phyloP scores from a whole-genome alignment of 495 filamentous ascomycete species.

The Choiromyces venosus region DNA sequence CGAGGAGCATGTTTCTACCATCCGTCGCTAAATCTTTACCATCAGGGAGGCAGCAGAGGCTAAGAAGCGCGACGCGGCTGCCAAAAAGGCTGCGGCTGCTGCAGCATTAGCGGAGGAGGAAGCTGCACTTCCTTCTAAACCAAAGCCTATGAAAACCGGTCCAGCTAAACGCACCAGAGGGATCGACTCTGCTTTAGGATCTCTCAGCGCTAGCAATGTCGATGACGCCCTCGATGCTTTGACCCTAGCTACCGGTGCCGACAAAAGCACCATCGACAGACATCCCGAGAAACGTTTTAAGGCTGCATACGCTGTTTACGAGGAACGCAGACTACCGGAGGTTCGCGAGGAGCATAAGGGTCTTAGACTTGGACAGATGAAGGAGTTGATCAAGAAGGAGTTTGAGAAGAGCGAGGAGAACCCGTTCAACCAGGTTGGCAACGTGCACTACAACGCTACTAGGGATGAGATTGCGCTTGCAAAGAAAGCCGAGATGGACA shows the following conservation, averaged over 20 bases:
- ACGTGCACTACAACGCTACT: slow-evolving; percentile 64
- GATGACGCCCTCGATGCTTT: slow-evolving; percentile 87
- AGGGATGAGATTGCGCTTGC: slow-evolving; percentile 70
- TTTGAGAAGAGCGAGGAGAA: slow-evolving; percentile 90
- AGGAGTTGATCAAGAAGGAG: slow-evolving; percentile 74
- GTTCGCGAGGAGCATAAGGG: slow-evolving; percentile 75
- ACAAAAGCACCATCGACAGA: slow-evolving; percentile 60
- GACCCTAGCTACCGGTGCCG: slow-evolving; percentile 52
- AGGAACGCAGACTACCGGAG: slow-evolving; percentile 77
- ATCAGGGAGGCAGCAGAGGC: slow-evolving; percentile 38
- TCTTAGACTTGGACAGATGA: slow-evolving; percentile 70
- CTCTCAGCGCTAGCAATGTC: slow-evolving; percentile 76
- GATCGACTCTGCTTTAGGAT: slow-evolving; percentile 35
- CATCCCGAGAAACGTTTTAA: slow-evolving; percentile 81
- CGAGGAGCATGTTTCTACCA: background rate
- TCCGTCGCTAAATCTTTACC: background rate
- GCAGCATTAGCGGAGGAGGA: slow-evolving; percentile 82
- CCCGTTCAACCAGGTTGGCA: slow-evolving; percentile 74
- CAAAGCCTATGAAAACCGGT: slow-evolving; percentile 54
- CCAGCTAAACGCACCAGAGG: slow-evolving; percentile 41
- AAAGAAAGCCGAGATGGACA: slow-evolving; percentile 61
- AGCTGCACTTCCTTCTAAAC: slow-evolving; percentile 50
- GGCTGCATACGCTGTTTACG: slow-evolving; percentile 81
- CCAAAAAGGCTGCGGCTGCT: slow-evolving; percentile 80
- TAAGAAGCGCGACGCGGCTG: slow-evolving; percentile 48